Base-by-base conservation (phyloP, 345 rosid genomes). In the Cardamine occulta region DNA sequence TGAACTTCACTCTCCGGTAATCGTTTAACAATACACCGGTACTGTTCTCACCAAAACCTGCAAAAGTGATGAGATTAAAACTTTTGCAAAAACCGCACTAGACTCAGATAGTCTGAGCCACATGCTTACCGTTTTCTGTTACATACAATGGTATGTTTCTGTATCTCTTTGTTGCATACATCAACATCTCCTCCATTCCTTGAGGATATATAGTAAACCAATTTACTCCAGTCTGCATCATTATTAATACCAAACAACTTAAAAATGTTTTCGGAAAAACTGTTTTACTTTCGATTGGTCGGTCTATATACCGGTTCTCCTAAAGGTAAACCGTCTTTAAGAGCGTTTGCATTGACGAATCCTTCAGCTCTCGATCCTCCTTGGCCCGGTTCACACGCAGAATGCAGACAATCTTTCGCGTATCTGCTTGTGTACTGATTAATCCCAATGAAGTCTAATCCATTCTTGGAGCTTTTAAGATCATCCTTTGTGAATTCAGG, bases 401-500 rank as follows among this genome's bases (percentile, higher is more conserved):
- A 71, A 72, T 79, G 82, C 10, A 84, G 57, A 84, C 97, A 87
- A 76, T 87, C 93, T 70, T 85, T 75, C 1, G 75, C 74, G 47
- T 88, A 90, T 74, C 73, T 82, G 77, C 88, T 82, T 2, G 78
- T 88, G 18, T 90, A 90, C 49, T 88, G 89, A 74, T 90, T 90
- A 26, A 90, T 61, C 45, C 96, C 91, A n/a, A 87, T 84, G 80
- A 90, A 90, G 75, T 90, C 87, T 26, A 84, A 74, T 23, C 80
- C 82, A 11, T 34, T 76, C 65, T 71, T 73, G 69, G 82, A 81
- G 62, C 59, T 79, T 55, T 70, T 56, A 72, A 66, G 67, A 5
- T 88, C 90, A 23, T 80, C 28, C 32, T 63, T 74, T 18, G 96
- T 79, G 68, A 91, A 84, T 51, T 12, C 8, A 4, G 93, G 97